Conservation (phyloP, 2,329 filamentous ascomycete species). For the Samsoniella hepiali region DNA sequence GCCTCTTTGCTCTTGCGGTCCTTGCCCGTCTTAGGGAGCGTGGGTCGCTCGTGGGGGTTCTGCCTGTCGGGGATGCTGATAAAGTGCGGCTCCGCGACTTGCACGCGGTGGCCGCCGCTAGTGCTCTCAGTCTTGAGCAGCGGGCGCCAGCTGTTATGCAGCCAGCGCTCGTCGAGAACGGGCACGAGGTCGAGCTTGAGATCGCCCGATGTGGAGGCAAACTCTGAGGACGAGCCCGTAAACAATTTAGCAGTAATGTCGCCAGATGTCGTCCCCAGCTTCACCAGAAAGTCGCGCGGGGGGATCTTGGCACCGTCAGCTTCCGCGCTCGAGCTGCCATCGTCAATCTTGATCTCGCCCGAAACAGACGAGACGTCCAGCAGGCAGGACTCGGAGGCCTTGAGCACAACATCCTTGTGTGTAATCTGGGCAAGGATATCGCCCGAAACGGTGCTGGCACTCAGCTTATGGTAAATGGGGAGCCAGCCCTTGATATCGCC, state of each 20-base stretch:
- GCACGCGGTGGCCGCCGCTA: slow-evolving; percentile 40
- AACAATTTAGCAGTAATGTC: slow-evolving; percentile 39
- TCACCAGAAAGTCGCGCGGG: slow-evolving; percentile 45
- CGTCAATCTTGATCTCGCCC: slow-evolving; percentile 38
- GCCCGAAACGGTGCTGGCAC: slow-evolving; percentile 44
- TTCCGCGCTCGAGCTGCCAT: slow-evolving; percentile 36
- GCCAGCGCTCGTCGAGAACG: slow-evolving; percentile 34
- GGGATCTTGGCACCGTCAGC: slow-evolving; percentile 34
- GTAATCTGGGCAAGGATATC: slow-evolving; percentile 39
- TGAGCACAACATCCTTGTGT: slow-evolving; percentile 37
- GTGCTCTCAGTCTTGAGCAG: slow-evolving; percentile 42
- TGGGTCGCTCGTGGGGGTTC: slow-evolving; percentile 20
- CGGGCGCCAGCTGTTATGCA: slow-evolving; percentile 23
- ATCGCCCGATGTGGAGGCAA: slow-evolving; percentile 41
- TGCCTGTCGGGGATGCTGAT: slow-evolving; percentile 26
- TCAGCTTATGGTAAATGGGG: slow-evolving; percentile 49
- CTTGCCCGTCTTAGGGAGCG: slow-evolving; percentile 20
- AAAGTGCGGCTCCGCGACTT: slow-evolving; percentile 45
- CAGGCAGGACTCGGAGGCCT: slow-evolving; percentile 36
- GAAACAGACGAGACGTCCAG: slow-evolving; percentile 43
- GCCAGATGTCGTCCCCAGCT: slow-evolving; percentile 44
- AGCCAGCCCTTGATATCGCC: slow-evolving; percentile 47
- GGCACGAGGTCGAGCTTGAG: slow-evolving; percentile 42
- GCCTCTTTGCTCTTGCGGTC: background rate
- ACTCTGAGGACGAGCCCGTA: slow-evolving; percentile 34